Conservation (phyloP, 2,329 filamentous ascomycete species). For the Scortechinia acanthostroma region DNA sequence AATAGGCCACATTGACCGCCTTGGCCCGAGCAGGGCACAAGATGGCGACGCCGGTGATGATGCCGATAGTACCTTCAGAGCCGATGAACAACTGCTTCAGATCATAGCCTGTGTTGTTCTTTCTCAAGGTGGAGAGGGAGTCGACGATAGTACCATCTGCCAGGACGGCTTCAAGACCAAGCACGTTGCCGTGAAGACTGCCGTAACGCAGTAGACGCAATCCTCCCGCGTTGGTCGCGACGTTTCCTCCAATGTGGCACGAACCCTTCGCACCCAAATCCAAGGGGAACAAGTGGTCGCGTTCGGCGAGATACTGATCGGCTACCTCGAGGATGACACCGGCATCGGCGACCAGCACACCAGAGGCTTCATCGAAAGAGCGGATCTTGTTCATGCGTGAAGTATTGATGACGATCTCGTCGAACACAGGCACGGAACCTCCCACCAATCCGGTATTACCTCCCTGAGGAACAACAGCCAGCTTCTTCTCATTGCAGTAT, state of each 20-base stretch:
- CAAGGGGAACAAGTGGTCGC: constrained; percentile 83
- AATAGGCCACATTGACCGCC: constrained; percentile 90
- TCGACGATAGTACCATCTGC: constrained; percentile 88
- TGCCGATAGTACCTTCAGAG: constrained; percentile 86
- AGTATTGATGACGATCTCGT: constrained; percentile 92
- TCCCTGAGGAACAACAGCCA: constrained; percentile 93
- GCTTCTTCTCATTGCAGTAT: constrained; percentile 88
- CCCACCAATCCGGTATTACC: constrained; percentile 95
- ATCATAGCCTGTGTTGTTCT: constrained; percentile 99
- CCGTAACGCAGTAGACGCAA: constrained; percentile 85
- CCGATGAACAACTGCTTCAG: constrained; percentile 95
- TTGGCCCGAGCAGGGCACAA: constrained; percentile 80
- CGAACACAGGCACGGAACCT: constrained; percentile 91
- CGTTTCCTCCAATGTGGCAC: constrained; percentile 91
- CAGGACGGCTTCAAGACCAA: constrained; percentile 87
- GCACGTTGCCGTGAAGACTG: constrained; percentile 83
- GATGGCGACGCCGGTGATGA: constrained; percentile 85
- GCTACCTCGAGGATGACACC: constrained; percentile 85
- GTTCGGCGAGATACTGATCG: constrained; percentile 77
- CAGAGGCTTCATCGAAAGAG: constrained; percentile 88
- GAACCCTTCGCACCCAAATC: constrained; percentile 97
- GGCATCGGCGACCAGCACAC: constrained; percentile 81
- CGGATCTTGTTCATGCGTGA: constrained; percentile 84
- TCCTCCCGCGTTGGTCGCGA: constrained; percentile 91
- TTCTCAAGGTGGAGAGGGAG: constrained; percentile 79